Conservation (phyloP, 2,329 filamentous ascomycete species). For the Colletotrichum sp. region DNA sequence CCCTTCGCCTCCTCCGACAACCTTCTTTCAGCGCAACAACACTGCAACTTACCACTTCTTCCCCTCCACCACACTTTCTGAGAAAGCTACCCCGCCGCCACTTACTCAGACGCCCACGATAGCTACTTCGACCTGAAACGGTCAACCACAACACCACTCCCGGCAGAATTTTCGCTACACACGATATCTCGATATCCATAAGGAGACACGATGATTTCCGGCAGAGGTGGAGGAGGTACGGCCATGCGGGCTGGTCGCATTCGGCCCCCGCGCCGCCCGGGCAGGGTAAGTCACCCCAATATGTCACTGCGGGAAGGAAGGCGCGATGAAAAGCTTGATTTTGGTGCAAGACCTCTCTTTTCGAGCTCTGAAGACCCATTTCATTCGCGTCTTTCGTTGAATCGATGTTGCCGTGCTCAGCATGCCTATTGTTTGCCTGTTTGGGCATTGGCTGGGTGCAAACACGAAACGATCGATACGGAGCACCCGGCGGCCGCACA, state of each 20-base stretch:
- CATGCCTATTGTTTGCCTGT: not conserved
- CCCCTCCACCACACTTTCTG: not conserved
- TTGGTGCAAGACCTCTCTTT: not conserved
- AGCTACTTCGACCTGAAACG: conserved; percentile 17
- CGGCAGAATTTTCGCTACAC: not conserved
- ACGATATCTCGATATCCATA: not conserved
- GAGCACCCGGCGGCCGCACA: not conserved
- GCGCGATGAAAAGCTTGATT: not conserved
- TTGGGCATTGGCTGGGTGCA: not conserved
- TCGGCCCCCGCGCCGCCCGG: conserved; percentile 47
- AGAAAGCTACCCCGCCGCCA: conserved; percentile 21
- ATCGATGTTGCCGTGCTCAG: not conserved
- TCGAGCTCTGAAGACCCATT: not conserved
- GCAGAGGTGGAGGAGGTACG: conserved; percentile 45
- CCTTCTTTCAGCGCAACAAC: not conserved
- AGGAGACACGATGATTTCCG: conserved; percentile 49
- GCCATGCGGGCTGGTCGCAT: conserved; percentile 44
- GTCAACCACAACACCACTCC: not conserved
- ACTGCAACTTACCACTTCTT: not conserved
- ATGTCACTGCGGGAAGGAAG: not conserved
- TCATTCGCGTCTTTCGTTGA: not conserved
- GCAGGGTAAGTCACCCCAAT: conserved; percentile 39
- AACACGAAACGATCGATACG: not conserved
- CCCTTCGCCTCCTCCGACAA: not conserved
- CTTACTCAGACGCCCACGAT: conserved; percentile 3